Conservation (phyloP, 2,329 filamentous ascomycete genomes). For the Zasmidium citrigriseum region DNA sequence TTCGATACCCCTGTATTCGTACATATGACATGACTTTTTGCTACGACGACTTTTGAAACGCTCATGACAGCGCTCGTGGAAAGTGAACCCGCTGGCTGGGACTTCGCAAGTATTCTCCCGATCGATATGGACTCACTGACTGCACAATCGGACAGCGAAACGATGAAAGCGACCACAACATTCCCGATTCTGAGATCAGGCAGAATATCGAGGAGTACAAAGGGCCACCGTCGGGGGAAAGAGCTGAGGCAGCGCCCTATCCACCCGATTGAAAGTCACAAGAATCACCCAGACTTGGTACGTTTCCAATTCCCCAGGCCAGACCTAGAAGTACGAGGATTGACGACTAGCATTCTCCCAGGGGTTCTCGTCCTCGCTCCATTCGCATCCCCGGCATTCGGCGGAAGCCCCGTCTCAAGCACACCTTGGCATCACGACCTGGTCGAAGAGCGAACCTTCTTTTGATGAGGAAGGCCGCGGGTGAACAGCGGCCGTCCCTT, state of each 20-base stretch:
- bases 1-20: constrained; percentile 14
- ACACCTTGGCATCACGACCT: not conserved
- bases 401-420: too few species aligned
- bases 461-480: not conserved
- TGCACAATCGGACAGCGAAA: not conserved
- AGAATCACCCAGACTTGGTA: not conserved
- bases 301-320: not conserved
- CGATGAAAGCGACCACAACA: too few species aligned
- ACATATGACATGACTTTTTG: constrained; percentile 1
- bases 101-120: too few species aligned
- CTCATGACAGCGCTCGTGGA: too few species aligned
- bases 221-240: not conserved
- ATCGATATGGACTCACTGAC: not conserved
- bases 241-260: not conserved
- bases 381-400: not conserved
- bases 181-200: not conserved
- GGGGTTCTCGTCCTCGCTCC: not conserved
- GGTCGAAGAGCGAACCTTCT: not conserved
- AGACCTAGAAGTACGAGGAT: not conserved
- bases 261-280: not conserved
- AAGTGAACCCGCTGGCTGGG: too few species aligned
- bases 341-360: not conserved
- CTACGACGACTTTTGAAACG: not conserved
- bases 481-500: not conserved
- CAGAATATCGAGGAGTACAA: not conserved